Percentiles rank a stretch among this genome's conserved stretches.
Conservation (phyloP, 2,329 filamentous ascomycete species). For the Colletotrichum orbiculare region DNA sequence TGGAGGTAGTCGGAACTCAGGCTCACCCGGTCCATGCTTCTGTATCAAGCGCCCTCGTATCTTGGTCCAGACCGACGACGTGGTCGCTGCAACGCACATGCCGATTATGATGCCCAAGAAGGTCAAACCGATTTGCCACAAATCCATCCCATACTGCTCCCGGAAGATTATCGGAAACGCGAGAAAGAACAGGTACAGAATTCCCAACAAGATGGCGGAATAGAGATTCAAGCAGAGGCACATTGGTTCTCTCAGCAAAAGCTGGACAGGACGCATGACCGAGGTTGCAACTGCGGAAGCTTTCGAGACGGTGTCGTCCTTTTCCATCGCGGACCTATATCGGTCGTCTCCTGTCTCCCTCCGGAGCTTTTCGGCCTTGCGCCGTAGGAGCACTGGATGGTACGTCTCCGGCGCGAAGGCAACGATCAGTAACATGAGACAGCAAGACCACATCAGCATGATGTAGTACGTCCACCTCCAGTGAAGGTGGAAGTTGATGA, state of each 20-base stretch:
- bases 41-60: constrained; percentile 68
- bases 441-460: constrained; percentile 80
- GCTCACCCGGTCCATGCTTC: constrained; percentile 72
- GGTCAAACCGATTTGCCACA: constrained; percentile 80
- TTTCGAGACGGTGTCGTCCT: constrained; percentile 67
- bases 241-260: constrained; percentile 87
- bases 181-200: constrained; percentile 93
- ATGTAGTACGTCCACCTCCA: constrained; percentile 91
- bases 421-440: constrained; percentile 71
- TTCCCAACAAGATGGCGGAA: constrained; percentile 83
- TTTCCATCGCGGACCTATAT: constrained; percentile 82
- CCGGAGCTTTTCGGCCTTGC: constrained; percentile 76
- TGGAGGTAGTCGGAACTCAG: constrained; percentile 85
- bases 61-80: constrained; percentile 73
- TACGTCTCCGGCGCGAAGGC: constrained; percentile 89
- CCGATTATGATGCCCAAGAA: constrained; percentile 79
- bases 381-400: constrained; percentile 75
- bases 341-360: constrained; percentile 78
- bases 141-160: constrained; percentile 77
- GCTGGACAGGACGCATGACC: constrained; percentile 77
- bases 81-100: constrained; percentile 69
- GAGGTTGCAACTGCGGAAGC: constrained; percentile 61
- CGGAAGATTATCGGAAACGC: constrained; percentile 85
- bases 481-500: constrained; percentile 79
- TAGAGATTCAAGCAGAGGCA: constrained; percentile 83